phyloP scores from a whole-genome alignment of 1,284 basidiomycete species.

The Austroboletus niveus region DNA sequence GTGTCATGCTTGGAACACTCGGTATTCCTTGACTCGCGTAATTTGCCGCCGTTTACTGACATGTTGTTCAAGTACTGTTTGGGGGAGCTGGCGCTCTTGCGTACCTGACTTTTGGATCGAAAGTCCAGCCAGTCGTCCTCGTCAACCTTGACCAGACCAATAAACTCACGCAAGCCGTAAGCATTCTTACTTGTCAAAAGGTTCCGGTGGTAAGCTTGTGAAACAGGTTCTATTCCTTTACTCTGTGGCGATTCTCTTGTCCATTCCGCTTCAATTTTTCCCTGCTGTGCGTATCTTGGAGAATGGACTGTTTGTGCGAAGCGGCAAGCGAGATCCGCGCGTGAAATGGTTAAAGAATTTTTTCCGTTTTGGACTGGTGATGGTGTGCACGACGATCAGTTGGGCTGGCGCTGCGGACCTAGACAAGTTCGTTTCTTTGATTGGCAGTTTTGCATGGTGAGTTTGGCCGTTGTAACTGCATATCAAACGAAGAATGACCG shows the following conservation, averaged over 20 bases:
- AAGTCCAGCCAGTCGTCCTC: constrained; percentile 92
- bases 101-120: constrained; percentile 86
- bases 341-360: constrained; percentile 93
- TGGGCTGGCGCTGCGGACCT: constrained; percentile 88
- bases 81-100: constrained; percentile 87
- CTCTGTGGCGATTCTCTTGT: constrained; percentile 91
- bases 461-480: constrained; percentile 32
- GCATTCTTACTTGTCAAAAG: constrained; percentile 20
- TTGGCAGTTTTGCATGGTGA: constrained; percentile 94
- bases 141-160: constrained; percentile 88
- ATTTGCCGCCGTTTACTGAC: constrained; percentile 7
- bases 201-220: neutral
- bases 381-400: constrained; percentile 74
- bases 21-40: constrained; percentile 38
- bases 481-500: constrained; percentile 10
- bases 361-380: constrained; percentile 79
- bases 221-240: constrained; percentile 78
- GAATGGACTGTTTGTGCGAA: constrained; percentile 90
- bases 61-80: constrained; percentile 63
- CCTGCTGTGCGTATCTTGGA: constrained; percentile 97
- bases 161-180: constrained; percentile 85
- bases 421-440: constrained; percentile 95
- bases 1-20: constrained; percentile 85
- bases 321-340: constrained; percentile 70
- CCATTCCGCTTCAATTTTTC: constrained; percentile 95